Evolutionary conservation across 352 stramenopile species (phyloP), one percentile per base, ranked within the genome.

Genomic region (Saprolegnia parasitica): DNA sequence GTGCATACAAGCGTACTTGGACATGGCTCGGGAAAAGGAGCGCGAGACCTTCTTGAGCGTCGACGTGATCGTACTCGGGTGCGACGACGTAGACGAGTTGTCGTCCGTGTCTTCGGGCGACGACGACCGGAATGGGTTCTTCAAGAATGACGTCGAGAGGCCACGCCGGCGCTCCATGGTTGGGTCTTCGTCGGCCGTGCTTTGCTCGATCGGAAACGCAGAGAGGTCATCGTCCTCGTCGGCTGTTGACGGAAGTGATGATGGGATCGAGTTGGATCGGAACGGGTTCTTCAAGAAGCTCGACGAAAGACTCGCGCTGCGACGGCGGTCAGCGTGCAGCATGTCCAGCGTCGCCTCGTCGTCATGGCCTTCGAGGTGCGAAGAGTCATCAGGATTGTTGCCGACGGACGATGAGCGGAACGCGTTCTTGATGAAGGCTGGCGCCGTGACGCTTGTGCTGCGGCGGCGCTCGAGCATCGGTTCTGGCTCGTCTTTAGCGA

Each of bases 211-310:
- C 13, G 42, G 42, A n/a, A 49, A 49, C 11, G 11, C 10, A 11
- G 42, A n/a, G 3, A 49, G 18, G 42, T 49, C 42, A 49, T 49
- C 42, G 18, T 49, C 42, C 18, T 49, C 42, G 42, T 49, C 42
- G 11, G 42, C 42, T 4, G 42, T 49, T 10, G 42, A 49, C 18
- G 42, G 42, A 15, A 49, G 42, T 4, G 42, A 49, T 8, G 42
- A 49, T n/a, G 42, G 42, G 42, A 49, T 49, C 13, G 13, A n/a
- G 42, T 49, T 49, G 42, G 42, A 49, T 8, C 42, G 42, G 8
- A 49, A 49, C 18, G 42, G 42, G 42, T 49, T 49, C 42, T 49
- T 49, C 42, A 49, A 49, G 42, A 49, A 49, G 18, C 42, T 49
- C 13, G 42, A 49, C 42, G 42, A 49, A 1, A 49, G 42, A 8